Evolutionary conservation across 108 stramenopile genomes (phyloP), one percentile per base, ranked within the genome.

Genomic region (Phaeodactylum tricornutum): DNA sequence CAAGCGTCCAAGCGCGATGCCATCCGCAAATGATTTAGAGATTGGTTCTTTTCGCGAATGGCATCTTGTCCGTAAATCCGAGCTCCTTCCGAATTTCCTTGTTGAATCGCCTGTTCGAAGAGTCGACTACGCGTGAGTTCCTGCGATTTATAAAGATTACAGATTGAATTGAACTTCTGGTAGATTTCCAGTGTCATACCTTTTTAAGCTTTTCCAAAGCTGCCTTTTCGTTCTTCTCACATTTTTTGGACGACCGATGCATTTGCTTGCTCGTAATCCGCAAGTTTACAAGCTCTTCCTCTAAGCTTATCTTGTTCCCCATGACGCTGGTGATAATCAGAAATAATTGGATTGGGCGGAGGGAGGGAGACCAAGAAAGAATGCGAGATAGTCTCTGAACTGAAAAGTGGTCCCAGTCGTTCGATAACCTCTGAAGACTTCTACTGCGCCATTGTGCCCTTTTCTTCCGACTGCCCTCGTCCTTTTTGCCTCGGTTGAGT

Each of bases 21-120:
- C 62, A 98, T 82, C 19, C 89, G 67, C 34, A 97, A 62, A 51
- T 86, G 93, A 62, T 93, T 96, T 28, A 96, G 50, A 14, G 93
- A 77, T 62, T 97, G 95, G 67, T 94, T 96, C 61, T 97, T 96
- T 63, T 96, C 98, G 42, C 96, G 92, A 59, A 97, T 99, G 31
- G 96, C 96, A 66, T 96, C 96, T 67, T 95, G 92, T 7, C 88
- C 97, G 57, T 95, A 96, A 54, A 97, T 95, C 17, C 86, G 83
- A 23, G 97, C 97, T 4, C 93, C 94, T 53, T 96, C 98, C 27
- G 72, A 67, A 50, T 96, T 93, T 21, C 93, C 92, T 53, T 86
- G 79, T 61, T 80, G 60, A 49, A 92, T 87, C 29, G 89, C 84
- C 81, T 85, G 47, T 24, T 29, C 23, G 48, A 57, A 29, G 23